A percentile compares a stretch with the other conserved stretches of the same genome.
phyloP scores from a whole-genome alignment of 75 land plant genomes.

The Pinus tabuliformis region DNA sequence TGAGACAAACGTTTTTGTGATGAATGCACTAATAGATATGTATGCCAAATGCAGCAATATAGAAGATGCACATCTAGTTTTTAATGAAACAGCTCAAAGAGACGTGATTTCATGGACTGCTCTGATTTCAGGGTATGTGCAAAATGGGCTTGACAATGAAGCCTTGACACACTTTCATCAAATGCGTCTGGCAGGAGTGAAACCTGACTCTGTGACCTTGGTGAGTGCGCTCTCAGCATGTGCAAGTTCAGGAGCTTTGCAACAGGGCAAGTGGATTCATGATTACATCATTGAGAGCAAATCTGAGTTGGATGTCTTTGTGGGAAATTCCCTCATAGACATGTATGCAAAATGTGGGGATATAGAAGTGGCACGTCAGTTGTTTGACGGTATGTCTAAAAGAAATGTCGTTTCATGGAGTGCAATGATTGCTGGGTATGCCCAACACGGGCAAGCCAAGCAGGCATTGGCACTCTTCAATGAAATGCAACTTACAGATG shows the following conservation, averaged over 20 bases:
- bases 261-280: conserved; percentile 16
- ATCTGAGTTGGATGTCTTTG: conserved; percentile 6
- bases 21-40: conserved; percentile 54
- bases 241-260: background rate
- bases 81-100: conserved; percentile 41
- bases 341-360: conserved; percentile 26
- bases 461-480: background rate
- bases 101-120: conserved; percentile 54
- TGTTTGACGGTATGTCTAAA: conserved; percentile 11
- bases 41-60: conserved; percentile 40
- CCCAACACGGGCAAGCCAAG: conserved; percentile 11
- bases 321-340: conserved; percentile 19
- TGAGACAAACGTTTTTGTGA: conserved; percentile 46
- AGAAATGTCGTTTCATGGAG: conserved; percentile 17
- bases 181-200: conserved; percentile 20
- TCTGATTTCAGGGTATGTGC: conserved; percentile 38
- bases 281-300: background rate
- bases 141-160: conserved; percentile 22
- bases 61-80: conserved; percentile 22
- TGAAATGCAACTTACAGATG: conserved; percentile 24
- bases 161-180: conserved; percentile 38
- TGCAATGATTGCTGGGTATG: conserved; percentile 25
- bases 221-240: conserved; percentile 6
- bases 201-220: conserved; percentile 5
- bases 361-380: conserved; percentile 1